phyloP scores from a whole-genome alignment of 495 filamentous ascomycete species.

The Thermothielavioides terrestris region DNA sequence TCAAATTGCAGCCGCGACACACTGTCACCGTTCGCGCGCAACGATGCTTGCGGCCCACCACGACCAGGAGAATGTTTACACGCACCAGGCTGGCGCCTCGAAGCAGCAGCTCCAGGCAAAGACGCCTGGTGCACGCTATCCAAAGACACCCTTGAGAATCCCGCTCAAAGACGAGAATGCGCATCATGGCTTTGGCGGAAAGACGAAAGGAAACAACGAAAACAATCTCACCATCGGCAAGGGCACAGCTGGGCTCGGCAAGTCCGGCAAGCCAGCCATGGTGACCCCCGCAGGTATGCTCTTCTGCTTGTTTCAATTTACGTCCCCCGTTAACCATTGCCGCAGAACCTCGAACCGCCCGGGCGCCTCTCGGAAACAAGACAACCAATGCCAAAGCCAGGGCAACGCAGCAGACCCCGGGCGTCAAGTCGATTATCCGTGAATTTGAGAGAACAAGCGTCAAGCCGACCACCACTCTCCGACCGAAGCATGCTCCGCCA shows the following conservation, averaged over 20 bases:
- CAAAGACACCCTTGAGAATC: conserved; percentile 78
- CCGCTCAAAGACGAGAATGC: conserved; percentile 82
- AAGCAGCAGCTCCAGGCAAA: conserved; percentile 72
- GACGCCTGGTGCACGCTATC: conserved; percentile 65
- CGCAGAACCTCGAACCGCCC: conserved; percentile 52
- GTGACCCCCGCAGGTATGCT: conserved; percentile 57
- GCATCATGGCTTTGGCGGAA: conserved; percentile 50
- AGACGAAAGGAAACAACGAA: conserved; percentile 55
- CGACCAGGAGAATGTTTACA: conserved; percentile 84
- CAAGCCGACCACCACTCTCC: conserved; percentile 27
- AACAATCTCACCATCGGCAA: conserved; percentile 54
- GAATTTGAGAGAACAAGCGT: conserved; percentile 36
- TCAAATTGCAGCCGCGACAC: conserved; percentile 8
- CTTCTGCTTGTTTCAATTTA: background rate
- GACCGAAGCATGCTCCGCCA: conserved; percentile 33
- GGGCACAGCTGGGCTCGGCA: conserved; percentile 39
- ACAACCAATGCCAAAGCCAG: conserved; percentile 90
- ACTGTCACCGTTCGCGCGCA: conserved; percentile 9
- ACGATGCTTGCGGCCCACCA: conserved; percentile 63
- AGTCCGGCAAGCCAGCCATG: conserved; percentile 45
- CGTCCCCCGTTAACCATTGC: conserved; percentile 19
- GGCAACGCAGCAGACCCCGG: conserved; percentile 48
- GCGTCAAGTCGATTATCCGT: conserved; percentile 33
- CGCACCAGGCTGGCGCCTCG: conserved; percentile 64
- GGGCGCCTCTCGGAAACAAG: conserved; percentile 82